Conservation (phyloP, 345 rosid species). For the Melaleuca quinquenervia region DNA sequence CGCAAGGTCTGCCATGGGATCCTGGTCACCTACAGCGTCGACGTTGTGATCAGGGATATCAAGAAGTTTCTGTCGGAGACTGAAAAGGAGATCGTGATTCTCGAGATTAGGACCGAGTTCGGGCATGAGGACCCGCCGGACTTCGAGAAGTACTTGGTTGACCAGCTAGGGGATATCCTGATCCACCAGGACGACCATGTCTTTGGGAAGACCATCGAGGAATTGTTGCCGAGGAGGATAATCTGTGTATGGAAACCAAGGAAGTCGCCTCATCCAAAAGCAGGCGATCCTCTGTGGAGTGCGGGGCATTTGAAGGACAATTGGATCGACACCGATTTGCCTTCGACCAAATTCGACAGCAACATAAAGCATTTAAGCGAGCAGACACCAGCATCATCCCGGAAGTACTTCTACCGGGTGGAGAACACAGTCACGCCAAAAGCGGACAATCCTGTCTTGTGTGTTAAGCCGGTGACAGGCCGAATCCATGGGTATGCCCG, state of each 20-base stretch:
- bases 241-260: constrained; percentile 90
- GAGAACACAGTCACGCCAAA: constrained; percentile 87
- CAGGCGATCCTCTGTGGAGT: constrained; percentile 67
- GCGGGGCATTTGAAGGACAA: constrained; percentile 68
- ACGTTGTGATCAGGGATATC: constrained; percentile 56
- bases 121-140: constrained; percentile 75
- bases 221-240: constrained; percentile 62
- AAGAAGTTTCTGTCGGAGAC: constrained; percentile 79
- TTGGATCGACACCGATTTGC: constrained; percentile 91
- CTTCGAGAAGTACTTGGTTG: constrained; percentile 63
- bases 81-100: constrained; percentile 62
- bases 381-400: constrained; percentile 37
- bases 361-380: constrained; percentile 61
- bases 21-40: constrained; percentile 54
- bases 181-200: constrained; percentile 73
- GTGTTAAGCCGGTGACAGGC: constrained; percentile 64
- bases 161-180: constrained; percentile 57
- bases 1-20: constrained; percentile 83
- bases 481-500: constrained; percentile 73
- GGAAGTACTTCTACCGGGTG: constrained; percentile 75
- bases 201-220: constrained; percentile 51
- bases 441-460: constrained; percentile 72
- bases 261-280: constrained; percentile 58
- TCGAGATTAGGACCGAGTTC: constrained; percentile 86
- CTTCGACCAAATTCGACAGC: constrained; percentile 77